Conservation (phyloP, 1,284 basidiomycete species). For the Leccinum griseonigrum region DNA sequence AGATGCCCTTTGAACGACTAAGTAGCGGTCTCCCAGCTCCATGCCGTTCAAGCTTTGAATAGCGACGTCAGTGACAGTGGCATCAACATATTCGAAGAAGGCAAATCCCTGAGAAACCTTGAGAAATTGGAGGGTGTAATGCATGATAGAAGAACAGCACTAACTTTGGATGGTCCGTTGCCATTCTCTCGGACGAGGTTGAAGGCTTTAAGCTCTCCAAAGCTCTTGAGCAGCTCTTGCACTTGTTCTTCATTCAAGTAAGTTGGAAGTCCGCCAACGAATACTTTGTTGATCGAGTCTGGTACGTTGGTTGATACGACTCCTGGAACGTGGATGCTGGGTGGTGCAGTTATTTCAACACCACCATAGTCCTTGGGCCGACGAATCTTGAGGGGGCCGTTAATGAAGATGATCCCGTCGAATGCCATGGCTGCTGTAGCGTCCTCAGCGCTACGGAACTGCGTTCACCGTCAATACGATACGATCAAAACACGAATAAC, state of each 20-base stretch:
- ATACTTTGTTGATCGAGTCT: constrained; percentile 97
- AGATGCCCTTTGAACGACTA: constrained; percentile 97
- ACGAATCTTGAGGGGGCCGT: constrained; percentile 90
- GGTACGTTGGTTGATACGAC: constrained; percentile 96
- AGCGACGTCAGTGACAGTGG: constrained; percentile 87
- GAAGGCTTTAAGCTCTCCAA: constrained; percentile 96
- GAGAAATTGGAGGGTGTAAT: constrained; percentile 1
- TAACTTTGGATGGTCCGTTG: constrained; percentile 85
- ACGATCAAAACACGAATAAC: neutral
- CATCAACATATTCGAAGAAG: constrained; percentile 97
- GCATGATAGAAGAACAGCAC: constrained; percentile 5
- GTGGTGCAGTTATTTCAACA: constrained; percentile 49
- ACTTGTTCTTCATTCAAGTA: constrained; percentile 98
- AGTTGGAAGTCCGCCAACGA: constrained; percentile 92
- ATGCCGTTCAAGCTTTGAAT: constrained; percentile 97
- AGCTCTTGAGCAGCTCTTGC: constrained; percentile 94
- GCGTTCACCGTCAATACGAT: constrained; percentile 14
- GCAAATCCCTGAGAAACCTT: constrained; percentile 79
- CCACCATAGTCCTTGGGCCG: constrained; percentile 96
- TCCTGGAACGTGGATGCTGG: constrained; percentile 83
- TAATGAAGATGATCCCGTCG: constrained; percentile 94
- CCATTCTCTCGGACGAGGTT: constrained; percentile 95
- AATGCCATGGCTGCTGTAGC: constrained; percentile 96
- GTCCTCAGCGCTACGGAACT: constrained; percentile 97
- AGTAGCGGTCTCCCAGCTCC: constrained; percentile 94